A percentile compares a stretch with the other conserved stretches of the same genome.
Evolutionary conservation across 202 grass and related monocot species (phyloP).

Genomic region (Cymbopogon flexuosus): DNA sequence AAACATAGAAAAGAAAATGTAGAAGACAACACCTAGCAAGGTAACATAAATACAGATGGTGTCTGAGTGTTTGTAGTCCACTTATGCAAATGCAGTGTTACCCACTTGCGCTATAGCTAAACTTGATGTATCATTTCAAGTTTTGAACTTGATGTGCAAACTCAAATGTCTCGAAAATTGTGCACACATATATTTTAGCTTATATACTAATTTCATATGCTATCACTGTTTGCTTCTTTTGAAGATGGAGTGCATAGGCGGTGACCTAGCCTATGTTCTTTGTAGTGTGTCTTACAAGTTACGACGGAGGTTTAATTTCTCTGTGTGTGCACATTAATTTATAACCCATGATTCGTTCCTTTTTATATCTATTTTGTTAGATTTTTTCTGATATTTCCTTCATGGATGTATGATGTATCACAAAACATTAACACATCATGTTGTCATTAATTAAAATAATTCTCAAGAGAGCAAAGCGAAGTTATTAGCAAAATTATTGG

Average conservation of each 20-base stretch:
- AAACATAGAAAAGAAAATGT: neutral
- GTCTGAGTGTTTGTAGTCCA: too few species aligned
- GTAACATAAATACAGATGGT: neutral
- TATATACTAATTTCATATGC: neutral
- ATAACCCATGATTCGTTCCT: neutral
- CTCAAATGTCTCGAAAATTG: too few species aligned
- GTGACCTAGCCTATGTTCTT: neutral
- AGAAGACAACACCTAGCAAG: neutral
- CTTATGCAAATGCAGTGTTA: too few species aligned
- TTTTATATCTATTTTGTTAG: neutral
- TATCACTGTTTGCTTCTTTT: constrained; percentile 2
- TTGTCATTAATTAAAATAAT: neutral
- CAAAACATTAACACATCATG: neutral
- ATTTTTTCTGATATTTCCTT: neutral
- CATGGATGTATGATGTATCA: too few species aligned
- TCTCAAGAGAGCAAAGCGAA: neutral
- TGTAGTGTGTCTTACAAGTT: neutral
- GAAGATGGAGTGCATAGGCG: neutral
- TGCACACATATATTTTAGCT: neutral
- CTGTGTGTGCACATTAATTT: neutral
- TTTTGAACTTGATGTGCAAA: too few species aligned
- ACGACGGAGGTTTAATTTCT: neutral
- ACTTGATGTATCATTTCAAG: too few species aligned
- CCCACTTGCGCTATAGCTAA: too few species aligned
- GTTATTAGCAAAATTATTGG: neutral